These are phyloP conservation scores for Leucosporidium yakuticum DNA, from an alignment of 768 basidiomycete genomes.

Conservation along the genomic window DNA sequence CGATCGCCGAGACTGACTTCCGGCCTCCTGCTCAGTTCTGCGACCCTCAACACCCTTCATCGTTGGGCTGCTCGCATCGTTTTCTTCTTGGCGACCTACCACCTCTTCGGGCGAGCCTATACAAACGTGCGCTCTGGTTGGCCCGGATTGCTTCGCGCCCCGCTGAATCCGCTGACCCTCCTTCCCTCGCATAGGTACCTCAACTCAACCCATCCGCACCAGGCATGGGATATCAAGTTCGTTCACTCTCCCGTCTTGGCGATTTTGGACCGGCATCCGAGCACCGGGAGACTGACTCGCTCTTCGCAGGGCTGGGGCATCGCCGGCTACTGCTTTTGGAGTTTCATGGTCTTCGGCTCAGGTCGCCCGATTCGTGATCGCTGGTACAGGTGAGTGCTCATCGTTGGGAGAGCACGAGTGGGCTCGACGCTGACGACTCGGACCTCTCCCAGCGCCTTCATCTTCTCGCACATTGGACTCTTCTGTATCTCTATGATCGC, in stretches of 20 bases:
- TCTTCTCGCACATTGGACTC: slow-evolving; percentile 7
- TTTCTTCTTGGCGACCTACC: slow-evolving; percentile 6
- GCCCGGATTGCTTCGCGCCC: too few species aligned
- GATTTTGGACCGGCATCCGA: too few species aligned
- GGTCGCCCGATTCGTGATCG: neutral
- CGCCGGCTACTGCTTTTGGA: neutral
- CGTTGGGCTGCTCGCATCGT: slow-evolving; percentile 13
- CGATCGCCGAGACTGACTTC: too few species aligned
- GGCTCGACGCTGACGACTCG: too few species aligned
- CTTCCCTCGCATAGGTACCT: neutral
- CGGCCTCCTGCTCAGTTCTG: neutral
- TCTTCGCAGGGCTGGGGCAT: slow-evolving; percentile 6
- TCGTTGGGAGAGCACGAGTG: too few species aligned
- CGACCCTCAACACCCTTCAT: slow-evolving; percentile 9
- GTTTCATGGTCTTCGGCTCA: neutral
- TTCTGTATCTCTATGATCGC: slow-evolving; percentile 14
- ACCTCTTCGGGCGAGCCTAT: slow-evolving; percentile 11
- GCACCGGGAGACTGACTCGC: neutral
- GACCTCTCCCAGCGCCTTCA: slow-evolving; percentile 14
- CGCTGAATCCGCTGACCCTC: neutral
- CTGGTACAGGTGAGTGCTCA: slow-evolving; percentile 7
- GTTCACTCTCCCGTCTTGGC: neutral
- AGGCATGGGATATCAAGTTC: neutral
- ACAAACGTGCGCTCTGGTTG: neutral
- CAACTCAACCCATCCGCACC: neutral